Conservation (phyloP, 768 basidiomycete genomes). For the Filobasidium floriforme region DNA sequence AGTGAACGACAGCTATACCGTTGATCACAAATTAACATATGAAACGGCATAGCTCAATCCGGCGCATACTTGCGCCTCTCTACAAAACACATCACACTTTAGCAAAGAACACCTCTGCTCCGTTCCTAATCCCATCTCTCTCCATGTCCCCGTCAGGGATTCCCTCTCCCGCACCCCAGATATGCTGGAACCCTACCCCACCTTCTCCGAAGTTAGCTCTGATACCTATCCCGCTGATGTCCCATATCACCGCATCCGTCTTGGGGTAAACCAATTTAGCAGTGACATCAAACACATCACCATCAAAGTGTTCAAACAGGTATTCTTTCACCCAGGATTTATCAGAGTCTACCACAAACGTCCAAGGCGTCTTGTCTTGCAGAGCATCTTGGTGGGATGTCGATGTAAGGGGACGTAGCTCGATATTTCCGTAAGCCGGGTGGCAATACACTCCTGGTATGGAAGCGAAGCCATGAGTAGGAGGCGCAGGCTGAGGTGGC, state of each 20-base stretch:
- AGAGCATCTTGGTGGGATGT: slow-evolving; percentile 6
- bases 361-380: background rate
- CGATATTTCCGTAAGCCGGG: slow-evolving; percentile 17
- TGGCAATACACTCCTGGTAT: slow-evolving; percentile 21
- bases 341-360: slow-evolving; percentile 5
- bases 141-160: background rate
- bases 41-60: too few relatives aligned
- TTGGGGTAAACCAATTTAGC: background rate
- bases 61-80: background rate
- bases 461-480: background rate
- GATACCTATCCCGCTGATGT: background rate
- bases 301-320: slow-evolving; percentile 11
- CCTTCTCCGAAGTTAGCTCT: slow-evolving; percentile 2
- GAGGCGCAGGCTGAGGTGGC: background rate
- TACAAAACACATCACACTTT: slow-evolving; percentile 5
- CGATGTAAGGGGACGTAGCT: slow-evolving; percentile 5
- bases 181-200: slow-evolving; percentile 7
- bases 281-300: slow-evolving; percentile 10
- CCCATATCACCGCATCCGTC: background rate
- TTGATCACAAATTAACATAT: too few relatives aligned
- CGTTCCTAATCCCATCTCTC: background rate
- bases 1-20: too few relatives aligned
- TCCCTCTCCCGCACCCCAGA: slow-evolving; percentile 8
- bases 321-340: slow-evolving; percentile 16
- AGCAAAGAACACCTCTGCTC: slow-evolving; percentile 6